Base-by-base conservation (phyloP, 164 flowering plant genomes). In the Vitis cinerea region DNA sequence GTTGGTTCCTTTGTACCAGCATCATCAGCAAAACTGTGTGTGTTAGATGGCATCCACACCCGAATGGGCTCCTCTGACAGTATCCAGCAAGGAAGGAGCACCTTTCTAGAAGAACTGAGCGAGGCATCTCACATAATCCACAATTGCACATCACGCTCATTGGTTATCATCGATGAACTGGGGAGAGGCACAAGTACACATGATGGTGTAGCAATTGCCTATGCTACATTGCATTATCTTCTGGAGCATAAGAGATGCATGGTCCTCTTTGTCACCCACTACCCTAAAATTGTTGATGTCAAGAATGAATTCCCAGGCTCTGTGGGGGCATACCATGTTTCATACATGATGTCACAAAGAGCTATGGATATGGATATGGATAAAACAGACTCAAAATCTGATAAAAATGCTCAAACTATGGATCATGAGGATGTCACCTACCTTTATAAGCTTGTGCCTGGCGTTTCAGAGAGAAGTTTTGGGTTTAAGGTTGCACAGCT, bases 161-260 rank as follows among this genome's bases (percentile, higher is more conserved):
- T 95, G 69, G 92, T 95, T 47, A 89, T 95, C 70, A 77, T 95
- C 50, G 98, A 95, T 78, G 99, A 93, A 81, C 92, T 95, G 59
- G 99, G 99, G n/a, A 79, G 99, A 78, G 99, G 97, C 67, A 95
- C 99, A 30, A 95, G 98, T 71, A 95, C 99, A 44, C 98, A 95
- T 76, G 99, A 95, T 79, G 99, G 97, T 15, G 93, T 89, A 23
- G 97, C 98, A 2, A 88, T 95, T 81, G 98, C 99, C 68, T 88
- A 91, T 77, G 97, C 98, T 49, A 83, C 97, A 59, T 72, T 95
- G 81, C 91, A 89, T 58, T 64, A 87, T 80, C 88, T 95, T 58
- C 73, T 95, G 23, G 74, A 82, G 77, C 82, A 86, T 72, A 93
- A 86, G 73, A 82, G 73, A 80, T 85, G 97, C 82, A 81, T 91